Evolutionary conservation across 2,329 filamentous ascomycete species (phyloP).

Genomic region (Trichoderma aggressivum): DNA sequence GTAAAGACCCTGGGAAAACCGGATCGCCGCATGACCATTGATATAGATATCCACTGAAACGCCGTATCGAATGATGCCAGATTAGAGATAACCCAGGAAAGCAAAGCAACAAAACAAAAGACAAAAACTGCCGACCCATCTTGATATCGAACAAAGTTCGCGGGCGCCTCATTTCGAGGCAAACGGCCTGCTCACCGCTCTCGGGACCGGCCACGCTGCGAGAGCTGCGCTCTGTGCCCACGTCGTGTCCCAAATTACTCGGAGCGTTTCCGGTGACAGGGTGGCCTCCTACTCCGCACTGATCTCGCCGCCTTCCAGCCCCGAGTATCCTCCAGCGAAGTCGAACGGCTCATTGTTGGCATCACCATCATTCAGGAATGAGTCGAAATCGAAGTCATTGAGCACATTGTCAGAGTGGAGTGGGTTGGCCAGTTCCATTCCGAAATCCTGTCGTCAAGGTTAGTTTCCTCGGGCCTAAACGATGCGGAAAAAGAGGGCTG

Average conservation of each 20-base stretch:
- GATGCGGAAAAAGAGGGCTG: neutral
- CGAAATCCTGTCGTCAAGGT: conserved; percentile 38
- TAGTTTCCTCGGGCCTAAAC: conserved; percentile 4
- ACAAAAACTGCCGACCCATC: conserved; percentile 21
- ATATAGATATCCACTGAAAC: conserved; percentile 39
- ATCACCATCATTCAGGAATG: conserved; percentile 59
- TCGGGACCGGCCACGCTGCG: neutral
- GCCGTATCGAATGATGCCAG: conserved; percentile 40
- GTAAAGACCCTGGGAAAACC: conserved; percentile 15
- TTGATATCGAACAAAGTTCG: neutral
- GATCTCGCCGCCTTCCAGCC: conserved; percentile 58
- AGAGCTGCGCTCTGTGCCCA: neutral
- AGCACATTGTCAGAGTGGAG: conserved; percentile 54
- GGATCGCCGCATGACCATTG: conserved; percentile 39
- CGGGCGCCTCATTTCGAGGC: neutral
- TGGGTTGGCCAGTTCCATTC: conserved; percentile 56
- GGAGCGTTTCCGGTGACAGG: neutral
- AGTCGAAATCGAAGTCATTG: conserved; percentile 66
- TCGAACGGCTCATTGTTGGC: conserved; percentile 50
- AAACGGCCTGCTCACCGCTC: neutral
- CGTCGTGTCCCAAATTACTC: neutral
- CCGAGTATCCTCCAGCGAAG: conserved; percentile 49
- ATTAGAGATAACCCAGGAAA: conserved; percentile 35
- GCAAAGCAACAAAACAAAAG: conserved; percentile 13
- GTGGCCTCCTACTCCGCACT: conserved; percentile 46